Conservation (phyloP, 2,329 filamentous ascomycete species). For the Aspergillaceae sp. region DNA sequence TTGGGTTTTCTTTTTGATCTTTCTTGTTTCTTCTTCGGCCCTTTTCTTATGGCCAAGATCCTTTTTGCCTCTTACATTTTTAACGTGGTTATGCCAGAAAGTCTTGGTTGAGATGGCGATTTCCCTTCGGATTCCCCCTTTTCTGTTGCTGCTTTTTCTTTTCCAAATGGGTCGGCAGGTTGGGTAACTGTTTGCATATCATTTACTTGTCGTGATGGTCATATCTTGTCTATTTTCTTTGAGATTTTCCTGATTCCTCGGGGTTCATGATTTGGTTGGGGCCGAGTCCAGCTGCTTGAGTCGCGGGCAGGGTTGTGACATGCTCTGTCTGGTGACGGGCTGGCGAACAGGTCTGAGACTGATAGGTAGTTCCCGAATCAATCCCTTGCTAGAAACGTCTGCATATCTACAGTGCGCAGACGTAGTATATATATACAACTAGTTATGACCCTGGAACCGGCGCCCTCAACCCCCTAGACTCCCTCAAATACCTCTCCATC, state of each 20-base stretch:
- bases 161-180: constrained; percentile 30
- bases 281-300: constrained; percentile 4
- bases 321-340: constrained; percentile 9
- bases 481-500: constrained; percentile 30
- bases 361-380: constrained; percentile 1
- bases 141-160: constrained; percentile 22
- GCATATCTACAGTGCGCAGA: background rate
- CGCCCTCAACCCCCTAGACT: constrained; percentile 23
- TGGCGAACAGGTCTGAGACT: background rate
- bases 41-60: constrained; percentile 8
- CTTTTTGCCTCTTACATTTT: constrained; percentile 16
- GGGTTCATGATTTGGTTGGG: no score
- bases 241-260: constrained; percentile 2
- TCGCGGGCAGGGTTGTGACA: constrained; percentile 19
- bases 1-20: background rate
- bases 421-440: no score
- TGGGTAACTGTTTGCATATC: constrained; percentile 15
- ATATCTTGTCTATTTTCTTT: constrained; percentile 5
- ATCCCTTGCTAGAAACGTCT: background rate
- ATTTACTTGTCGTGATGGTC: constrained; percentile 13
- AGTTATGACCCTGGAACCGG: constrained; percentile 15
- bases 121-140: constrained; percentile 20
- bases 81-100: constrained; percentile 36
- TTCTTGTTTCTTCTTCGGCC: constrained; percentile 6
- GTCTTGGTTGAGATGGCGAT: constrained; percentile 29